Percentiles rank a stretch among this genome's conserved stretches.
These are phyloP conservation scores for Borealophlyctis nickersoniae DNA, from an alignment of 192 early-diverging fungal genomes.

Conservation along the genomic window DNA sequence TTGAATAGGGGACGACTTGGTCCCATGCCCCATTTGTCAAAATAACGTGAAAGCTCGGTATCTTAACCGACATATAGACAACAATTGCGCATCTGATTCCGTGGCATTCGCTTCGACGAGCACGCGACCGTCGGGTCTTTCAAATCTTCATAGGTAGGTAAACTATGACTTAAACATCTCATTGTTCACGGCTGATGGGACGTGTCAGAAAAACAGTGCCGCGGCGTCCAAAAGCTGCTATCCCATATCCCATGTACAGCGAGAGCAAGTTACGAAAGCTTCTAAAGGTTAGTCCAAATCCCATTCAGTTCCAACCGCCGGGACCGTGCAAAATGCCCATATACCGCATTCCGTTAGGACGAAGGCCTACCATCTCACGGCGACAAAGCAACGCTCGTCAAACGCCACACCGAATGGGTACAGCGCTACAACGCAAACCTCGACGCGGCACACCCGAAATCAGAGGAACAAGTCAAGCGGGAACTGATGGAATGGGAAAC, in stretches of 20 bases:
- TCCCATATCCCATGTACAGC: slow-evolving; percentile 8
- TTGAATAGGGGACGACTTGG: slow-evolving; percentile 5
- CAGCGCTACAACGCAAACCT: slow-evolving; percentile 30
- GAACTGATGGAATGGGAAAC: slow-evolving; percentile 27
- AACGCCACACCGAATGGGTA: slow-evolving; percentile 24
- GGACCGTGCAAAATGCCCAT: not conserved
- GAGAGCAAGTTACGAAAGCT: slow-evolving; percentile 15
- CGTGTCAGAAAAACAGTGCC: no score
- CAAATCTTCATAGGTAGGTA: not conserved
- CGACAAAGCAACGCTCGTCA: slow-evolving; percentile 5
- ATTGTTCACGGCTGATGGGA: no score
- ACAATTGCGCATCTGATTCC: slow-evolving; percentile 12
- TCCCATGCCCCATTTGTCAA: slow-evolving; percentile 39
- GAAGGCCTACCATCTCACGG: slow-evolving; percentile 19
- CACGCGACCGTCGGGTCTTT: not conserved
- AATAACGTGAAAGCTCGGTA: slow-evolving; percentile 20
- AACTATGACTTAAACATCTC: no score
- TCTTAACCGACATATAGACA: slow-evolving; percentile 37
- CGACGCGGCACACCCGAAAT: slow-evolving; percentile 8
- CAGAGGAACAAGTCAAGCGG: not conserved
- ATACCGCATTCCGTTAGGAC: not conserved
- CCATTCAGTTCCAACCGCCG: not conserved
- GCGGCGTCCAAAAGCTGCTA: slow-evolving; percentile 13
- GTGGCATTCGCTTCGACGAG: not conserved
- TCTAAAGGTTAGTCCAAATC: slow-evolving; percentile 4